phyloP scores from a whole-genome alignment of 2,329 filamentous ascomycete genomes.

The Gnomoniopsis smithogilvyi region DNA sequence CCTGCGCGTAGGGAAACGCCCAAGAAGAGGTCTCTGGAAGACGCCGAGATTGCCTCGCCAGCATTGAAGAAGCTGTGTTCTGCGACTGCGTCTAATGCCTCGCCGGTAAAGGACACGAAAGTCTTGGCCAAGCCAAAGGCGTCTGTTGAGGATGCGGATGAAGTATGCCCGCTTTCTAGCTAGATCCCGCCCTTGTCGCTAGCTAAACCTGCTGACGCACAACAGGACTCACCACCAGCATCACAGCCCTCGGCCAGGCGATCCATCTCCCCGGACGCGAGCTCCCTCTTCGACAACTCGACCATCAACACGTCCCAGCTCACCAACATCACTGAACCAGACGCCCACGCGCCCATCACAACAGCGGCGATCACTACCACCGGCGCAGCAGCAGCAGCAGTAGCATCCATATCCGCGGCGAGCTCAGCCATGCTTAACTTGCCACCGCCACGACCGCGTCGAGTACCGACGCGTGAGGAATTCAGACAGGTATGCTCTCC shows the following conservation, averaged over 20 bases:
- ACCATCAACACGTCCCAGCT: conserved; percentile 44
- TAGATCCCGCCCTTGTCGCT: background rate
- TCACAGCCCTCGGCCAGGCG: conserved; percentile 18
- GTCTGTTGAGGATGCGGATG: conserved; percentile 2
- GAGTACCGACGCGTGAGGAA: conserved; percentile 46
- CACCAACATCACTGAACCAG: conserved; percentile 49
- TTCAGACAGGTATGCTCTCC: conserved; percentile 44
- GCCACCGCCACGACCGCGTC: conserved; percentile 22
- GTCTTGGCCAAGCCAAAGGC: background rate
- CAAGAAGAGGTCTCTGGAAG: conserved; percentile 16
- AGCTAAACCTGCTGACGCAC: background rate
- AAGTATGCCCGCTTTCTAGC: background rate
- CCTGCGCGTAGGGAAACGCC: conserved; percentile 5
- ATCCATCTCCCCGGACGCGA: conserved; percentile 37
- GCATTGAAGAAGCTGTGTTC: conserved; percentile 23
- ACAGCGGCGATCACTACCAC: conserved; percentile 12
- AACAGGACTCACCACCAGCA: conserved; percentile 14
- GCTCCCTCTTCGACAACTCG: conserved; percentile 50
- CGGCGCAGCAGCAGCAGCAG: background rate
- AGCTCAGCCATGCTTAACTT: background rate
- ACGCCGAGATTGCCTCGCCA: background rate
- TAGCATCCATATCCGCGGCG: conserved; percentile 1
- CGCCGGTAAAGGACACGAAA: background rate
- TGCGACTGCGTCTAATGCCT: conserved; percentile 11
- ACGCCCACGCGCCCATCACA: conserved; percentile 26